These are phyloP conservation scores for Striga hermonthica DNA, from an alignment of 305 asterid genomes.

Conservation along the genomic window DNA sequence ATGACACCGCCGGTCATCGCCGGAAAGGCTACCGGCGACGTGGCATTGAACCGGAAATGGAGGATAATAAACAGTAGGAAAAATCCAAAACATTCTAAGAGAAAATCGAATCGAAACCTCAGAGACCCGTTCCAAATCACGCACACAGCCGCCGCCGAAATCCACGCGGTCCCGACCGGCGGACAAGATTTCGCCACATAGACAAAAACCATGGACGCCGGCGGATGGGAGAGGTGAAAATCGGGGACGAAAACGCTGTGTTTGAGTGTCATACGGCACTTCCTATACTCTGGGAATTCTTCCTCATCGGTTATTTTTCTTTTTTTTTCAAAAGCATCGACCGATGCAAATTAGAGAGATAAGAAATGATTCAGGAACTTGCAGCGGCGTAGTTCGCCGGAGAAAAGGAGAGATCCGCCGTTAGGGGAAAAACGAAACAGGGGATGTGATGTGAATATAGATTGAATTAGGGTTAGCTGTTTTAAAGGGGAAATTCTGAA, in stretches of 20 bases:
- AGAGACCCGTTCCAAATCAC: constrained; percentile 84
- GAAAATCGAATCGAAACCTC: constrained; percentile 38
- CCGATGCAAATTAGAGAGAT: not conserved
- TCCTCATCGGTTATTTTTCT: constrained; percentile 56
- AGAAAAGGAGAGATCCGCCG: not conserved
- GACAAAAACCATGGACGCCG: constrained; percentile 15
- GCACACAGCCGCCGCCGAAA: constrained; percentile 38
- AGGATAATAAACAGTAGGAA: not conserved
- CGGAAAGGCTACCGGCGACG: constrained; percentile 48
- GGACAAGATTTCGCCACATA: constrained; percentile 23
- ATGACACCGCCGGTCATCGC: constrained; percentile 47
- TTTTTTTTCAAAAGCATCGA: too few species aligned
- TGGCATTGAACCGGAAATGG: constrained; percentile 49
- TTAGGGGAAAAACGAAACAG: not conserved
- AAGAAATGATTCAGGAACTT: not conserved
- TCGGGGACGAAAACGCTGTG: constrained; percentile 36
- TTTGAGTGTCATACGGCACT: constrained; percentile 97
- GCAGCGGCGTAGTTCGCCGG: not conserved
- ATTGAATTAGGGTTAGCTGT: not conserved
- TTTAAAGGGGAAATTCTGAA: not conserved
- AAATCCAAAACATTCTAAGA: not conserved
- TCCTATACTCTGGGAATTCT: constrained; percentile 90
- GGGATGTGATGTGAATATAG: not conserved
- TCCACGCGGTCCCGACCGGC: constrained; percentile 39
- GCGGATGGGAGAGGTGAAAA: constrained; percentile 38